These are phyloP conservation scores for Myxozyma mucilagina DNA, from an alignment of 805 yeast species.

Conservation along the genomic window DNA sequence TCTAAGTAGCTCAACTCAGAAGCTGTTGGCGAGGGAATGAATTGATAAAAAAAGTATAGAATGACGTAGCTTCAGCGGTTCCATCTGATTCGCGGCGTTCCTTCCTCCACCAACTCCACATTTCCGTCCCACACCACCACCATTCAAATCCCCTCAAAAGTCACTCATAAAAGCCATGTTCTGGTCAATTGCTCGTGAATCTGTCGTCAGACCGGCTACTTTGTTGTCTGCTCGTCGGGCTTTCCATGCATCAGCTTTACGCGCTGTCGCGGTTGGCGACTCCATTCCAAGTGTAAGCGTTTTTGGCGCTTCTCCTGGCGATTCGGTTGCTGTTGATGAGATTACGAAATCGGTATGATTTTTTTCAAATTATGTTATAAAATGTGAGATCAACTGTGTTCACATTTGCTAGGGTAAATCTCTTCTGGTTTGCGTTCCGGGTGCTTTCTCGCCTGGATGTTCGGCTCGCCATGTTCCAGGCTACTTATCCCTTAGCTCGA, in stretches of 20 bases:
- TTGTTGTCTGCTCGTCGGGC: background rate
- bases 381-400: conserved; percentile 30
- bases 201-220: background rate
- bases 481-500: conserved; percentile 53
- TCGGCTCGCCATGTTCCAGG: conserved; percentile 73
- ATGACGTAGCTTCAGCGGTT: too few species aligned
- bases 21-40: too few species aligned
- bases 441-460: conserved; percentile 83
- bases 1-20: too few species aligned
- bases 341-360: conserved; percentile 14
- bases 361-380: background rate
- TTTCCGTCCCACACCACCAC: background rate
- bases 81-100: too few species aligned
- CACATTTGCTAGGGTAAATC: conserved; percentile 48
- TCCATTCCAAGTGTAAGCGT: conserved; percentile 58
- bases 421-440: conserved; percentile 63
- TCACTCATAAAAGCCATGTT: background rate
- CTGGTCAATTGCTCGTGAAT: background rate
- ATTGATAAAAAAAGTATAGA: too few species aligned
- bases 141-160: background rate
- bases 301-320: conserved; percentile 64
- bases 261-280: conserved; percentile 55
- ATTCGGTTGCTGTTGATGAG: conserved; percentile 55
- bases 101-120: background rate
- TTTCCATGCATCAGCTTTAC: conserved; percentile 37